Base-by-base conservation (phyloP, 768 basidiomycete species). In the Paxillus ammoniavirescens region DNA sequence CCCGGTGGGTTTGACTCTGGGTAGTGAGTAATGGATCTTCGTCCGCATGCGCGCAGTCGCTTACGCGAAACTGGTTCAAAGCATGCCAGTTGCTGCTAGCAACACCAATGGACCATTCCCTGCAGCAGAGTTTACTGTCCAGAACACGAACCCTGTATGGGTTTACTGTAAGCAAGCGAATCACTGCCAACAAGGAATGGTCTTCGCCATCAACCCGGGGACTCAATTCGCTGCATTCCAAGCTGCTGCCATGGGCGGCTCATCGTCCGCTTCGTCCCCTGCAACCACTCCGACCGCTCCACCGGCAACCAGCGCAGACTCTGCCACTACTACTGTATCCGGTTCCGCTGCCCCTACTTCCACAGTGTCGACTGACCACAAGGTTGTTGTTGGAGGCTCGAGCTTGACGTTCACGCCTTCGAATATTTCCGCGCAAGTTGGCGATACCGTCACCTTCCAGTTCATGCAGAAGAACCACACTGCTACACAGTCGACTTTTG, bases 141-240 rank as follows among this genome's bases (percentile, higher is more conserved):
- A 56, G 5, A 72, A 77, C 54, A 70, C 63, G 3, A 68, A 77
- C 51, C 81, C 84, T 3, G 68, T 80, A 52, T 86, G 83, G 83
- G 74, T 82, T 8, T 85, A 75, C 68, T 86, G 84, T 65, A 70
- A 75, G 15, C 84, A 86, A 63, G 66, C 68, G 14, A 68, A 69
- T 47, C 84, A 86, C 64, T 86, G 84, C 52, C 73, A 75, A 40
- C 65, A 72, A 33, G 83, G 84, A 14, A 87, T 86, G 85, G 84
- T 86, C 30, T 83, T 85, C 64, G 80, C 83, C 23, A 70, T 86
- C 60, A 87, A 87, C 63, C 79, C 84, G 3, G 82, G 77, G 14
- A 66, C 72, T 67, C 71, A 81, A 21, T 77, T 85, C 54, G 65
- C 72, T 5, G 76, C 77, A 4, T 86, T 86, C 77, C 73, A 81